Evolutionary conservation across 78 protist genomes (phyloP).

Genomic region (Dictyostelium brefeldianum): DNA sequence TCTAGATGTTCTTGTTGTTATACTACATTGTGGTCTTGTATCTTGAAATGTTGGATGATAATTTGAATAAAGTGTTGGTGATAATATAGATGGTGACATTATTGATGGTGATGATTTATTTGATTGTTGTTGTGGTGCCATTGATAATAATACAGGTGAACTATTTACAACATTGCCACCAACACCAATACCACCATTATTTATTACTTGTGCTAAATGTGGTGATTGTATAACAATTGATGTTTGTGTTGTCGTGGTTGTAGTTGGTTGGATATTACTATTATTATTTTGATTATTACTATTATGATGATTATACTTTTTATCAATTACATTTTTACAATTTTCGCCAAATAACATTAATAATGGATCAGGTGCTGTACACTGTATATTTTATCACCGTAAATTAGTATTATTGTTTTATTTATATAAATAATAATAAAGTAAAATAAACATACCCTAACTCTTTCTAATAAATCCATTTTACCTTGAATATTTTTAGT

Average conservation of each 20-base stretch:
- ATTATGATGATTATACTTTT: constrained; percentile 4
- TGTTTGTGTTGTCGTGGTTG: neutral
- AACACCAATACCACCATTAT: too few species aligned
- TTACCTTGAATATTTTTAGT: constrained; percentile 69
- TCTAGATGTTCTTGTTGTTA: constrained; percentile 18
- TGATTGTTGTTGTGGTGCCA: neutral
- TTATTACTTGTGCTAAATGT: neutral
- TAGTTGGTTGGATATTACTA: neutral
- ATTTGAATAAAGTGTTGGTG: neutral
- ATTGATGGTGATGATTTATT: neutral
- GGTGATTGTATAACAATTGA: neutral
- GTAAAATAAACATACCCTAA: constrained; percentile 23
- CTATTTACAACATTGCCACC: neutral
- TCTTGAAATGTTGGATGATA: constrained; percentile 1
- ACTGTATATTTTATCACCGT: constrained; percentile 15
- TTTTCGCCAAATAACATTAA: constrained; percentile 75
- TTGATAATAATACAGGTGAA: constrained; percentile 8
- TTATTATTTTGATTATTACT: neutral
- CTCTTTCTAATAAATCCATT: constrained; percentile 69
- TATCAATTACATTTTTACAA: constrained; percentile 14
- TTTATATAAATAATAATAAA: neutral
- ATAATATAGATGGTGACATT: constrained; percentile 1
- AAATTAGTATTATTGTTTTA: too few species aligned
- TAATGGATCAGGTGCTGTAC: constrained; percentile 73
- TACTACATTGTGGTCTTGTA: constrained; percentile 3